phyloP scores from a whole-genome alignment of 2,329 filamentous ascomycete species.

The Alternaria incomplexa region DNA sequence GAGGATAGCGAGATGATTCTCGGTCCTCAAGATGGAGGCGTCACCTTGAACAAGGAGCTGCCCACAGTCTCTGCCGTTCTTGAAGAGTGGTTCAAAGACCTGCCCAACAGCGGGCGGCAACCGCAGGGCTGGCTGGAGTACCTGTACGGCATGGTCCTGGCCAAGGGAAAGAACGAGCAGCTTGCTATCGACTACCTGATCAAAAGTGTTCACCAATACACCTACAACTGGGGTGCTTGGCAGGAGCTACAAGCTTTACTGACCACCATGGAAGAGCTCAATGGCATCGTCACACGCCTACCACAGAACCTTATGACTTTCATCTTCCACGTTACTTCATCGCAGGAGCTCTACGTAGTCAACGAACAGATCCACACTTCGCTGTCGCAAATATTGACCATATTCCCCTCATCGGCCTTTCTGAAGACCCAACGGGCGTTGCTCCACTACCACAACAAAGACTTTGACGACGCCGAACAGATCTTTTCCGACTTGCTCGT shows the following conservation, averaged over 20 bases:
- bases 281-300: constrained; percentile 72
- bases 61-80: constrained; percentile 75
- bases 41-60: constrained; percentile 84
- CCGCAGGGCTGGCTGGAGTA: constrained; percentile 96
- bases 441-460: constrained; percentile 87
- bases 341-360: constrained; percentile 89
- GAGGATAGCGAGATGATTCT: constrained; percentile 98
- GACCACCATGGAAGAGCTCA: constrained; percentile 80
- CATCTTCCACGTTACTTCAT: constrained; percentile 91
- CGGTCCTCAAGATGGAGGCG: constrained; percentile 87
- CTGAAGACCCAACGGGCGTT: constrained; percentile 88
- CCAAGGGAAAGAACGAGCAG: constrained; percentile 88
- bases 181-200: constrained; percentile 87
- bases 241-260: constrained; percentile 86
- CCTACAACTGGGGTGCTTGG: constrained; percentile 98
- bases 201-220: constrained; percentile 83
- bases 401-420: constrained; percentile 89
- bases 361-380: constrained; percentile 75
- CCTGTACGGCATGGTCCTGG: constrained; percentile 86
- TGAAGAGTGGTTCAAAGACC: constrained; percentile 78
- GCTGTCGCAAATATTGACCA: constrained; percentile 76
- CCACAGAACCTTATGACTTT: constrained; percentile 91
- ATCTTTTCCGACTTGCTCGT: constrained; percentile 73
- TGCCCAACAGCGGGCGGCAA: constrained; percentile 61
- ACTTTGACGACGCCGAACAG: constrained; percentile 68